Evolutionary conservation across 2,329 filamentous ascomycete genomes (phyloP), one percentile per base, ranked within the genome.

Genomic region (Clarireedia monteithiana): DNA sequence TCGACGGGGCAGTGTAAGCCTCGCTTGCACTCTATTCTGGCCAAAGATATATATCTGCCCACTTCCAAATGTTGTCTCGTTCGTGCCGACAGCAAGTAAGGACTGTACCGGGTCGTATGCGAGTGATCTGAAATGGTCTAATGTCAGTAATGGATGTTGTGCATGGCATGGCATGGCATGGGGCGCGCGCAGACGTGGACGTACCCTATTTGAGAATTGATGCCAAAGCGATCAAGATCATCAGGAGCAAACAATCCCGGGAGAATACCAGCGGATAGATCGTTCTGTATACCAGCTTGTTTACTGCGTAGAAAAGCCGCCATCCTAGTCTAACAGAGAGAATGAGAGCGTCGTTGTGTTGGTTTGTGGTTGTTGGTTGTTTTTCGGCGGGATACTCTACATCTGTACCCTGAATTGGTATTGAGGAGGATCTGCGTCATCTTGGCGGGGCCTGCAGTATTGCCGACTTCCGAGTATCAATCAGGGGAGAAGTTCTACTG

Each of bases 21-120:
- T 81, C 64, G 88, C 88, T 62, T 86, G 83, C 52, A 97, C 87
- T 58, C 94, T 83, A 56, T 81, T 82, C 69, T 89, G 87, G 45
- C 94, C 94, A 69, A 94, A 85, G 64, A 99, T 75, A 72, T 95
- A 95, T 69, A 99, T 88, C 69, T 91, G 85, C 24, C 92, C 92
- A 36, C 83, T 82, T 58, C 91, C 91, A 68, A 89, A 95, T 66
- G 88, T 85, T 62, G 87, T 90, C 72, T 95, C 88, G 69, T 84
- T 88, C 44, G 94, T 99, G 58, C 91, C 94, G 60, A 97, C 83
- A 44, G 94, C 94, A 51, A 99, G 79, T 56, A 99, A 83, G 27
- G 91, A 96, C 70, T 99, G 94, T 12, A 96, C 80, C 1, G 94
- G 91, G 63, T 97, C 91, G 74, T 95, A 97, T 59, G 91, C 88